Conservation (phyloP, 192 early-diverging fungal species). For the Coemansia sp. region DNA sequence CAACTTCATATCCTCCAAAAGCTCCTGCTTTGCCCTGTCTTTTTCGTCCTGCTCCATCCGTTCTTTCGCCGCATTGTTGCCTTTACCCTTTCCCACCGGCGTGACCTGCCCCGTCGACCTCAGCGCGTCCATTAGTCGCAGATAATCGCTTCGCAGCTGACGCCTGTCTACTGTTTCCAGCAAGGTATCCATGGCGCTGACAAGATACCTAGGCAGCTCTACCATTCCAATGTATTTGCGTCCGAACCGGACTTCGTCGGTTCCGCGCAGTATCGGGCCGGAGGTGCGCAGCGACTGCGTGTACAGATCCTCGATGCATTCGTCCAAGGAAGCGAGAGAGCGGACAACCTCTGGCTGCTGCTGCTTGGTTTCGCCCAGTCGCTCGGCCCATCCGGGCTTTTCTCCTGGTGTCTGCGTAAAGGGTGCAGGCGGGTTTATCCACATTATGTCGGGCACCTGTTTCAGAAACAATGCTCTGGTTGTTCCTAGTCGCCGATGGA, state of each 20-base stretch:
- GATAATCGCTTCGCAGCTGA: conserved; percentile 32
- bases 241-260: conserved; percentile 51
- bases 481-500: background rate
- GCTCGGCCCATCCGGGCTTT: background rate
- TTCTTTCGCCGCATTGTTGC: conserved; percentile 19
- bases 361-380: background rate
- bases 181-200: conserved; percentile 8
- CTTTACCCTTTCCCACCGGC: conserved; percentile 38
- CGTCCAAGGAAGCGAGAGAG: conserved; percentile 19
- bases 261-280: conserved; percentile 35
- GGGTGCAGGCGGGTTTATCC: conserved; percentile 14
- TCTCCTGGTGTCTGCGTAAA: background rate
- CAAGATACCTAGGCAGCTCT: conserved; percentile 20
- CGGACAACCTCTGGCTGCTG: conserved; percentile 5
- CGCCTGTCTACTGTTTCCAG: conserved; percentile 12
- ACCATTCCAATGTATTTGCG: conserved; percentile 51
- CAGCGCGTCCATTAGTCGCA: conserved; percentile 44
- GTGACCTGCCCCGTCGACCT: conserved; percentile 39
- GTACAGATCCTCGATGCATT: conserved; percentile 21
- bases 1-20: background rate
- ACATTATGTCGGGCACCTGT: conserved; percentile 27
- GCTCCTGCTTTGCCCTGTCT: conserved; percentile 2
- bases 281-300: conserved; percentile 9
- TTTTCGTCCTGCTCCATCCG: conserved; percentile 6
- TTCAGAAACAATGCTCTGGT: background rate